phyloP scores from a whole-genome alignment of 768 basidiomycete genomes.

The Kockovaella imperatae region DNA sequence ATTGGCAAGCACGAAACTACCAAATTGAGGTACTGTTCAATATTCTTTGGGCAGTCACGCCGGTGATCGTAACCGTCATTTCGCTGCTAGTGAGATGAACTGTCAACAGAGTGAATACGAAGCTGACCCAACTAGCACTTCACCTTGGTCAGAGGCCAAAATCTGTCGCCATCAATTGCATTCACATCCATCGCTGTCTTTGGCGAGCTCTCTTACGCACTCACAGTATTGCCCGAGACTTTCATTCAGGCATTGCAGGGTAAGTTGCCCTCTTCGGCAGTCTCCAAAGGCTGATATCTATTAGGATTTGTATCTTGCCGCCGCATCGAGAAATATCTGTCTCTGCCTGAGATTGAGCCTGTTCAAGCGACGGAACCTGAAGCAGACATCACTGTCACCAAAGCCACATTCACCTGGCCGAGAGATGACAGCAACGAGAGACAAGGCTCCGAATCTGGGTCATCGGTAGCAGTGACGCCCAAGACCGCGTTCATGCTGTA shows the following conservation, averaged over 20 bases:
- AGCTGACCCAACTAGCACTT: constrained; percentile 48
- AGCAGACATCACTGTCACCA: constrained; percentile 64
- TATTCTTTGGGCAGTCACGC: constrained; percentile 52
- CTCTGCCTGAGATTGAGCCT: constrained; percentile 60
- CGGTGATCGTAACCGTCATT: constrained; percentile 52
- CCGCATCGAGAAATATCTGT: constrained; percentile 84
- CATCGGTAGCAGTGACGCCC: constrained; percentile 64
- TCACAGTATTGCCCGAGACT: constrained; percentile 81
- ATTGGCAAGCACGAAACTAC: constrained; percentile 78
- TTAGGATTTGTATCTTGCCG: constrained; percentile 74
- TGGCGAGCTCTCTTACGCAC: constrained; percentile 72
- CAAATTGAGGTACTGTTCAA: constrained; percentile 60
- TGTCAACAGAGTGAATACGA: not conserved
- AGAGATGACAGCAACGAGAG: too few relatives aligned
- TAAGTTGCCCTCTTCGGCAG: constrained; percentile 21
- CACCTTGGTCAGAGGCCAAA: constrained; percentile 60
- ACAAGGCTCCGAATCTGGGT: too few relatives aligned
- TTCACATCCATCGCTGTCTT: constrained; percentile 70
- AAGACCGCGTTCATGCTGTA: constrained; percentile 68
- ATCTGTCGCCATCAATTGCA: constrained; percentile 72
- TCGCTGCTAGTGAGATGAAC: constrained; percentile 49
- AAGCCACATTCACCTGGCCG: constrained; percentile 86
- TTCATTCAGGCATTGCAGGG: constrained; percentile 82
- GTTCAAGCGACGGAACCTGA: constrained; percentile 51
- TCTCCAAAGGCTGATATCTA: not conserved